phyloP scores from a whole-genome alignment of 1,284 basidiomycete species.

The Microbotryum silenes-acaulis region DNA sequence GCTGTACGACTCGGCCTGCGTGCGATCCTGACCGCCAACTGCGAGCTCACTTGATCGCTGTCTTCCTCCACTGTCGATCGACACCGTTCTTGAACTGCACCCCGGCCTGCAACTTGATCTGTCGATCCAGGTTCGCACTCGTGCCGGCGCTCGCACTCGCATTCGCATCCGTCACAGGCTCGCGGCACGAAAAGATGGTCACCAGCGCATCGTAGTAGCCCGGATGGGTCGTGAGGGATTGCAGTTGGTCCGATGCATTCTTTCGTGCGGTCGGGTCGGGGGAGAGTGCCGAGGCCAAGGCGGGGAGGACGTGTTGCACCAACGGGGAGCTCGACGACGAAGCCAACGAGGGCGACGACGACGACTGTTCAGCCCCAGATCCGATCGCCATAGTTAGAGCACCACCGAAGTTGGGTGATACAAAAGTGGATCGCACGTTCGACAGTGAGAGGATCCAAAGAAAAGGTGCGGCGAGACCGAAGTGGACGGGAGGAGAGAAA shows the following conservation, averaged over 20 bases:
- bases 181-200: slow-evolving; percentile 20
- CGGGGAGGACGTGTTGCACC: slow-evolving; percentile 11
- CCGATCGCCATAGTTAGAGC: background rate
- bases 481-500: background rate
- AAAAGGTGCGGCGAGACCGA: background rate
- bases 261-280: slow-evolving; percentile 15
- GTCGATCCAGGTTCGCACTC: background rate
- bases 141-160: background rate
- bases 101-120: slow-evolving; percentile 30
- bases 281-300: slow-evolving; percentile 24
- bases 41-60: slow-evolving; percentile 21
- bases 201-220: slow-evolving; percentile 29
- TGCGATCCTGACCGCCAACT: slow-evolving; percentile 12
- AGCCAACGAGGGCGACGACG: no score
- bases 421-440: background rate
- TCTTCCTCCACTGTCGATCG: slow-evolving; percentile 33
- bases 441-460: no score
- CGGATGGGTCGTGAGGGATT: slow-evolving; percentile 19
- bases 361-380: background rate
- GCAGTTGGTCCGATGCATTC: slow-evolving; percentile 16
- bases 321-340: no score
- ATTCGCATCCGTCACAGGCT: background rate
- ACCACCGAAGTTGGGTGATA: background rate
- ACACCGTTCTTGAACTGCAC: slow-evolving; percentile 36
- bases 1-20: slow-evolving; percentile 24